phyloP scores from a whole-genome alignment of 805 yeast species.

The Ascoidea asiatica region DNA sequence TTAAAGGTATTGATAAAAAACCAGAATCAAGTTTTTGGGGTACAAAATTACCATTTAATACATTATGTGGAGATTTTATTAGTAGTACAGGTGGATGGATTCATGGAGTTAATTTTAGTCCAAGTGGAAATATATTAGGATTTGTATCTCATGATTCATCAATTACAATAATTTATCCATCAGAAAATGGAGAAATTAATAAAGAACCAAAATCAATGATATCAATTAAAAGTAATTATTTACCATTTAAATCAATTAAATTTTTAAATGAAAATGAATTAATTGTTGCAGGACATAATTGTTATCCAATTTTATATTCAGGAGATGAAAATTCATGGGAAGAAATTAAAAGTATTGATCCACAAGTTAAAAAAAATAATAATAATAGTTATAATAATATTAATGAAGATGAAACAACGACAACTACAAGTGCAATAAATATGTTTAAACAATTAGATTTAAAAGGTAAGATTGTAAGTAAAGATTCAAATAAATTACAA shows the following conservation, averaged over 20 bases:
- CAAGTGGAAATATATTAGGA: slow-evolving; percentile 64
- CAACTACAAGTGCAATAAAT: slow-evolving; percentile 62
- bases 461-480: slow-evolving; percentile 59
- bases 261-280: slow-evolving; percentile 57
- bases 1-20: slow-evolving; percentile 78
- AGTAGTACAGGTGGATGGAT: slow-evolving; percentile 76
- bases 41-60: slow-evolving; percentile 85
- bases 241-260: slow-evolving; percentile 70
- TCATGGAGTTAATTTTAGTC: slow-evolving; percentile 80
- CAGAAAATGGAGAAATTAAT: slow-evolving; percentile 35
- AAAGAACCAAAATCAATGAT: slow-evolving; percentile 48
- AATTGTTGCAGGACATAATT: slow-evolving; percentile 84
- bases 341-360: slow-evolving; percentile 47
- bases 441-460: slow-evolving; percentile 94
- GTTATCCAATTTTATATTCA: slow-evolving; percentile 76
- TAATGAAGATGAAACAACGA: slow-evolving; percentile 39
- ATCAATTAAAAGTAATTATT: slow-evolving; percentile 47
- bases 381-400: slow-evolving; percentile 25
- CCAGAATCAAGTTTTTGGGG: slow-evolving; percentile 88
- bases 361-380: slow-evolving; percentile 14
- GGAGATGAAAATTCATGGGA: slow-evolving; percentile 56
- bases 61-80: slow-evolving; percentile 70
- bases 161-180: slow-evolving; percentile 66
- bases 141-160: slow-evolving; percentile 81
- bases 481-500: slow-evolving; percentile 34